phyloP scores from a whole-genome alignment of 2,329 filamentous ascomycete genomes.

The Fusarium ambrosium region DNA sequence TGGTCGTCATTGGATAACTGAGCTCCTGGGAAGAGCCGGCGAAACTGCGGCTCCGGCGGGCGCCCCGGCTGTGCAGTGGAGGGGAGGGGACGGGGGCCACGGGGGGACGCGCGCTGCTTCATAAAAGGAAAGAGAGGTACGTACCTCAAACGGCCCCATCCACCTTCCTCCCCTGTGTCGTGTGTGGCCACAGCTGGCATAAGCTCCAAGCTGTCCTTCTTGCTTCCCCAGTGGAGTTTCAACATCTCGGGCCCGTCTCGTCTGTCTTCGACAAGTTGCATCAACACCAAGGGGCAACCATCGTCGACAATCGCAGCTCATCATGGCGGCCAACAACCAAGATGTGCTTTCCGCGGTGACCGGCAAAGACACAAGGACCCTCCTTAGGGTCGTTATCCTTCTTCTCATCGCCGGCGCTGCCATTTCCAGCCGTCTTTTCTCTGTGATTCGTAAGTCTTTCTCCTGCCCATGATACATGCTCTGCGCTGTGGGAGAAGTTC shows the following conservation, averaged over 20 bases:
- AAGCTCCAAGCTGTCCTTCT: slow-evolving; percentile 64
- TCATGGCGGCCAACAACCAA: slow-evolving; percentile 61
- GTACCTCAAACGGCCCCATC: slow-evolving; percentile 33
- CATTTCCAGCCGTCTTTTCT: slow-evolving; percentile 94
- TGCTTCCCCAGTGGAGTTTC: slow-evolving; percentile 39
- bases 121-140: slow-evolving; percentile 28
- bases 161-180: slow-evolving; percentile 29
- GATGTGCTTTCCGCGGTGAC: slow-evolving; percentile 80
- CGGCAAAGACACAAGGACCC: slow-evolving; percentile 83
- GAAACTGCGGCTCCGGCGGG: slow-evolving; percentile 38
- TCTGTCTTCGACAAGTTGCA: slow-evolving; percentile 50
- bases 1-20: slow-evolving; percentile 34
- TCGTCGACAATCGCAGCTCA: slow-evolving; percentile 54
- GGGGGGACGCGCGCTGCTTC: neutral
- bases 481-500: slow-evolving; percentile 3
- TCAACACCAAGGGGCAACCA: slow-evolving; percentile 48
- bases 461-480: slow-evolving; percentile 25
- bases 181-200: slow-evolving; percentile 26
- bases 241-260: slow-evolving; percentile 42
- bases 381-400: slow-evolving; percentile 92
- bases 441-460: slow-evolving; percentile 86
- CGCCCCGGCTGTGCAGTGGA: neutral
- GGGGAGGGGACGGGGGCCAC: neutral
- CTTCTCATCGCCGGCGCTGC: slow-evolving; percentile 91
- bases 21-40: slow-evolving; percentile 30